These are phyloP conservation scores for Maudiozyma saulgeensis DNA, from an alignment of 805 yeast species.

Conservation along the genomic window DNA sequence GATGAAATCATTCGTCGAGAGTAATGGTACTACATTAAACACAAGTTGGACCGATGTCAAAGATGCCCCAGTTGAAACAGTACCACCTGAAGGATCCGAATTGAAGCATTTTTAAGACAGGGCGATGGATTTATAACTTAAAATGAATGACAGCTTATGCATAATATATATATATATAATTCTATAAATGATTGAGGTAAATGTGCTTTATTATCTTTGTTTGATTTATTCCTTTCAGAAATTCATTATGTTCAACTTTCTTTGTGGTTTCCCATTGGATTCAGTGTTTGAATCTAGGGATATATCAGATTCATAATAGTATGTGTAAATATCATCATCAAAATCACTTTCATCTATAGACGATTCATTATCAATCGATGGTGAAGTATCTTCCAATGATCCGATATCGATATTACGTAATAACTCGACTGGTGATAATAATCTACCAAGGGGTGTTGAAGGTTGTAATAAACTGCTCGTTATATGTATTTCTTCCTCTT, in stretches of 20 bases:
- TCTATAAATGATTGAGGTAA: background rate
- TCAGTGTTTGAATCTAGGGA: background rate
- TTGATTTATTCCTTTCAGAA: background rate
- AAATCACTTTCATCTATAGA: background rate
- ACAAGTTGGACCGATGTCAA: conserved; percentile 90
- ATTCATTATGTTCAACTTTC: too few relatives aligned
- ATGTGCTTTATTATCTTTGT: background rate
- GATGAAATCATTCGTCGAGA: conserved; percentile 93
- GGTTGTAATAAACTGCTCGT: background rate
- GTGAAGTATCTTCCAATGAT: background rate
- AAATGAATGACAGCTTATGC: conserved; percentile 4
- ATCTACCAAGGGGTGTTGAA: background rate
- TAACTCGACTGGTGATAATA: background rate
- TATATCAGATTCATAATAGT: background rate
- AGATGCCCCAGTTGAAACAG: conserved; percentile 49
- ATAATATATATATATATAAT: background rate
- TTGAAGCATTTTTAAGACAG: conserved; percentile 36
- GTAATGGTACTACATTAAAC: conserved; percentile 86
- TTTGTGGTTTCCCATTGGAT: too few relatives aligned
- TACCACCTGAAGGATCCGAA: conserved; percentile 70
- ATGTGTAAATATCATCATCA: background rate
- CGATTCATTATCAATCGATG: background rate
- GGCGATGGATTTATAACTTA: conserved; percentile 10
- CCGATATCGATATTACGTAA: background rate
- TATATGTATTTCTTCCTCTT: background rate